A percentile compares a stretch with the other conserved stretches of the same genome.
phyloP scores from a whole-genome alignment of 1,284 basidiomycete species.

The Sporisorium iseilematis-ciliati region DNA sequence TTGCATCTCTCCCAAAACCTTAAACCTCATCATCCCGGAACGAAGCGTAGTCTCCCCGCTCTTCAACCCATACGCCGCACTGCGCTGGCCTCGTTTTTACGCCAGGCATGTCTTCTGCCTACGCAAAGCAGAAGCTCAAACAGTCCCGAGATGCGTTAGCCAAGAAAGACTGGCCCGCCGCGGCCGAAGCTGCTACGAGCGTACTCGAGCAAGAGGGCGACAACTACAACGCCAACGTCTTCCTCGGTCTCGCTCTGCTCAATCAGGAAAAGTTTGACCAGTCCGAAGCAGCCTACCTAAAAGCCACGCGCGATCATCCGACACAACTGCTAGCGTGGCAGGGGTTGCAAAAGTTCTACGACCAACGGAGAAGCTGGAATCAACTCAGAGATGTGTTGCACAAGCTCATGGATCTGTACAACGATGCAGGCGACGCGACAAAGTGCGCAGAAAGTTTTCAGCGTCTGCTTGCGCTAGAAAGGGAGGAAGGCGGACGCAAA shows the following conservation, averaged over 20 bases:
- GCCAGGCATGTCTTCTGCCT: constrained; percentile 44
- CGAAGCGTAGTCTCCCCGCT: background rate
- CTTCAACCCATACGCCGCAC: background rate
- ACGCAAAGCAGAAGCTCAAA: constrained; percentile 62
- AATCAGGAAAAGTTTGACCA: constrained; percentile 50
- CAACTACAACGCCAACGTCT: constrained; percentile 68
- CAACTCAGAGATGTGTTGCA: constrained; percentile 61
- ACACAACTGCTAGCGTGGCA: constrained; percentile 69
- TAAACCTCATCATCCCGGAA: background rate
- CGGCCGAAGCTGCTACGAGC: constrained; percentile 41
- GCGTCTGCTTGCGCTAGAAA: constrained; percentile 78
- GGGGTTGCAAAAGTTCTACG: constrained; percentile 70
- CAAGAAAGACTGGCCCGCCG: constrained; percentile 54
- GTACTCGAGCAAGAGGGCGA: constrained; percentile 61
- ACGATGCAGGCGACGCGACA: constrained; percentile 74
- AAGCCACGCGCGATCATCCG: constrained; percentile 68
- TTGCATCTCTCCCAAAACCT: background rate
- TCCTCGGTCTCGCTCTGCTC: constrained; percentile 60
- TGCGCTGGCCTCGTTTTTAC: background rate
- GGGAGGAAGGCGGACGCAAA: constrained; percentile 73
- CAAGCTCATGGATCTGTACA: constrained; percentile 63
- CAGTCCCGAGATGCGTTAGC: constrained; percentile 59
- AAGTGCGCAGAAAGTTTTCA: constrained; percentile 85
- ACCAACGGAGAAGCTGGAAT: constrained; percentile 65
- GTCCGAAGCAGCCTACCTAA: constrained; percentile 64